Conservation (phyloP, 2,329 filamentous ascomycete genomes). For the Xylaria sp. region DNA sequence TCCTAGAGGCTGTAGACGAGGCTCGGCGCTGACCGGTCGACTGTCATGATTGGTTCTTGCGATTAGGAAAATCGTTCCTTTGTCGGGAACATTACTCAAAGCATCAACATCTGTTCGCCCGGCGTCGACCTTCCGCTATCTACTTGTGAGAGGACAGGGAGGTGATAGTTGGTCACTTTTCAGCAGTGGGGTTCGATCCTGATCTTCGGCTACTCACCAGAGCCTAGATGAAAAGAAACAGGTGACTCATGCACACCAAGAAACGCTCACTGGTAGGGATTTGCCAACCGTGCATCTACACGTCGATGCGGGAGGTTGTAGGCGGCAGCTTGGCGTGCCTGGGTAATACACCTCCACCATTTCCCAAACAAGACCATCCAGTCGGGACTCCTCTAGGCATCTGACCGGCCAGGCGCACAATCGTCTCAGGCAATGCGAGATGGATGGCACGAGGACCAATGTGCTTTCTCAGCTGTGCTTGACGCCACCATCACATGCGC, state of each 20-base stretch:
- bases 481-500: not conserved
- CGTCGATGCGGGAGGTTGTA: not conserved
- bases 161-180: not conserved
- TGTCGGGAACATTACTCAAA: slow-evolving; percentile 4
- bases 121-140: not conserved
- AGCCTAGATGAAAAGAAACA: not conserved
- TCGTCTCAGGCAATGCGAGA: not conserved
- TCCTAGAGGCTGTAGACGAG: not conserved
- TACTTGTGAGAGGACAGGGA: not conserved
- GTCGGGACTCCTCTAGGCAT: not conserved
- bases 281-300: not conserved
- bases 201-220: not conserved
- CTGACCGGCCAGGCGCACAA: not conserved
- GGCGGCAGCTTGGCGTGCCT: not conserved
- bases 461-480: not conserved
- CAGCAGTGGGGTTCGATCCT: not conserved
- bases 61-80: not conserved
- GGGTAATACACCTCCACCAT: not conserved
- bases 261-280: not conserved
- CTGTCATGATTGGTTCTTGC: not conserved
- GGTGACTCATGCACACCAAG: slow-evolving; percentile 1
- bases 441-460: not conserved
- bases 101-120: not conserved
- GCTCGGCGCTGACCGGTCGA: not conserved
- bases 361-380: slow-evolving; percentile 5